Evolutionary conservation across 192 early-diverging fungal genomes (phyloP).

Genomic region (Spizellomyces punctatus): DNA sequence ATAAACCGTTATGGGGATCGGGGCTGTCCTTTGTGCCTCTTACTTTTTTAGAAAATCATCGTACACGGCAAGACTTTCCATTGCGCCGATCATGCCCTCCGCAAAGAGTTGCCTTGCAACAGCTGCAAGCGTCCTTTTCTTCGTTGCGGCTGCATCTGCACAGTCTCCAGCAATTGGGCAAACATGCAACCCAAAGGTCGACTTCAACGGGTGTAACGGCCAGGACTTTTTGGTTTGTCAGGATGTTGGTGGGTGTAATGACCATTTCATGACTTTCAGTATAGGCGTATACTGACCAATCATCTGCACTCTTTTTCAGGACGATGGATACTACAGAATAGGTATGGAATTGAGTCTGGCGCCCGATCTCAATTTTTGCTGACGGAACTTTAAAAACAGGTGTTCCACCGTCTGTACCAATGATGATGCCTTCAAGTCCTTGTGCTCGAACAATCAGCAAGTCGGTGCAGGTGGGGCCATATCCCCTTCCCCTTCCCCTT

Average conservation of each 20-base stretch:
- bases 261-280: not conserved
- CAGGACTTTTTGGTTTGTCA: not conserved
- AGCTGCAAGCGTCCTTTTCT: not conserved
- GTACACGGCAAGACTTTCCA: too few species aligned
- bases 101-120: not conserved
- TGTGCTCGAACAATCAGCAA: conserved; percentile 6
- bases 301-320: not conserved
- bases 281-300: not conserved
- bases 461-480: not conserved
- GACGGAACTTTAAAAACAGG: not conserved
- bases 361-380: too few species aligned
- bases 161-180: not conserved
- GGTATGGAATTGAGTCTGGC: not conserved
- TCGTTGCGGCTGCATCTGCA: not conserved
- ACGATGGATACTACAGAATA: conserved; percentile 4
- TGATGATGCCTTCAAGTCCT: not conserved
- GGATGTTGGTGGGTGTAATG: not conserved
- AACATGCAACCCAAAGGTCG: not conserved
- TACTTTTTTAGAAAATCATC: too few species aligned
- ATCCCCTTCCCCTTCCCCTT: not conserved
- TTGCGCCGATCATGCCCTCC: too few species aligned
- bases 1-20: too few species aligned
- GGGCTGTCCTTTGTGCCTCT: too few species aligned
- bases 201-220: not conserved
- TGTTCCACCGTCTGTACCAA: not conserved